Percentiles rank a stretch among this genome's conserved stretches.
Conservation (phyloP, 768 basidiomycete genomes). For the Austroboletus festivus region DNA sequence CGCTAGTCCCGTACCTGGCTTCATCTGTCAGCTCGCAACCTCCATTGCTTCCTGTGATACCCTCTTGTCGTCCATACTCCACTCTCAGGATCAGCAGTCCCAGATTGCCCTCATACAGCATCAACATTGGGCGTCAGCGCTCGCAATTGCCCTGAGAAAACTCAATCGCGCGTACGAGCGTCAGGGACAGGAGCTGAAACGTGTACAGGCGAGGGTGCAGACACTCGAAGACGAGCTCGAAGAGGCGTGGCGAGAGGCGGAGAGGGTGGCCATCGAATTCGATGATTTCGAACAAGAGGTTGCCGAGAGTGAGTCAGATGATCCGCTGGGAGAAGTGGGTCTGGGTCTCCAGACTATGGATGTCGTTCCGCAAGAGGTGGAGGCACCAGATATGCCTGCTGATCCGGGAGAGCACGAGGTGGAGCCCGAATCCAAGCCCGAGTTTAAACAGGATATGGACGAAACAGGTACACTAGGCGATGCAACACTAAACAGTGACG, state of each 20-base stretch:
- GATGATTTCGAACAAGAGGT: conserved; percentile 45
- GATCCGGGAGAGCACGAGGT: no score
- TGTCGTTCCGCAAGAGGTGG: no score
- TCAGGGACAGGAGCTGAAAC: conserved; percentile 54
- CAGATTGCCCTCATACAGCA: conserved; percentile 63
- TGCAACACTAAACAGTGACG: conserved; percentile 23
- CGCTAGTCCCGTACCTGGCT: conserved; percentile 33
- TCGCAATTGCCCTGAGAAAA: conserved; percentile 76
- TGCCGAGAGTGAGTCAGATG: conserved; percentile 20
- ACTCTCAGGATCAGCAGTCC: conserved; percentile 56
- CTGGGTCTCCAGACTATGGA: no score
- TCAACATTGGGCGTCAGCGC: conserved; percentile 70
- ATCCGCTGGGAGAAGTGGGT: no score
- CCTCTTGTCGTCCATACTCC: conserved; percentile 54
- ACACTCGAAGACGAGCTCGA: conserved; percentile 68
- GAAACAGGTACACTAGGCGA: conserved; percentile 26
- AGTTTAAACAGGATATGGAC: conserved; percentile 14
- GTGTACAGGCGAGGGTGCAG: conserved; percentile 44
- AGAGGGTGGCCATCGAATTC: conserved; percentile 67
- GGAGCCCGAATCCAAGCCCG: no score
- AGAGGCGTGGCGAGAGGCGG: conserved; percentile 79
- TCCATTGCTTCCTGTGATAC: conserved; percentile 57
- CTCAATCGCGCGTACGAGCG: conserved; percentile 72
- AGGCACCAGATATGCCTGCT: no score
- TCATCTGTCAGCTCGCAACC: conserved; percentile 59